Evolutionary conservation across 805 yeast genomes (phyloP), one percentile per base, ranked within the genome.

Genomic region (Yamadazyma ubonensis): DNA sequence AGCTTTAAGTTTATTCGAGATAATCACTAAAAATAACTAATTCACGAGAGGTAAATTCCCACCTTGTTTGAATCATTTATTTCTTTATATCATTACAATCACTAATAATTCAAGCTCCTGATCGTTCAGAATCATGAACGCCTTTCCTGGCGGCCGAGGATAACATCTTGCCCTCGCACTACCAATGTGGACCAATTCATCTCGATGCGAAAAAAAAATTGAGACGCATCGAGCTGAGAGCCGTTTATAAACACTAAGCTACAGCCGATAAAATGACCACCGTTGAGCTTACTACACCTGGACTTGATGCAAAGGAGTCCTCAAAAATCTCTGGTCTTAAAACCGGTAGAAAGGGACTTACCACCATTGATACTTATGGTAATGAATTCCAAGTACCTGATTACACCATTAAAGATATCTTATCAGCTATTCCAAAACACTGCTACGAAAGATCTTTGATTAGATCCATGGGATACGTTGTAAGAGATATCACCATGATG

Each of bases 361-460:
- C 55, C n/a, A 77, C 81, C 25, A 61, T 69, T 36, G 76, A 76
- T 53, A 70, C 80, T 15, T 51, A 62, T 44, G 85, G 85, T 35
- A 66, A 73, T 18, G 73, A 63, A 17, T 79, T 78, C 57, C 66
- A 69, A 37, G 84, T 73, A 4, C 85, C 85, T n/a, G 81, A 79
- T 50, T 79, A 64, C 61, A 62, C 81, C 44, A 78, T 79, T 54
- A 75, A 73, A 57, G 81, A 78, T 43, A 69, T 79, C 38, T 61
- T 79, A 43, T 64, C 67, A 36, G 79, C 78, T 26, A 78, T 79
- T 49, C 85, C 85, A 48, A 70, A 73, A 45, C 78, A 77, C 46
- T 79, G 85, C 51, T 79, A 77, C 51, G 73, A 79, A 47, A 70
- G 83, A 62, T 65, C 75, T 14, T 58, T 75, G 37, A 45, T 64